A percentile compares a stretch with the other conserved stretches of the same genome.
phyloP scores from a whole-genome alignment of 306 rosid genomes.

The Geum urbanum region DNA sequence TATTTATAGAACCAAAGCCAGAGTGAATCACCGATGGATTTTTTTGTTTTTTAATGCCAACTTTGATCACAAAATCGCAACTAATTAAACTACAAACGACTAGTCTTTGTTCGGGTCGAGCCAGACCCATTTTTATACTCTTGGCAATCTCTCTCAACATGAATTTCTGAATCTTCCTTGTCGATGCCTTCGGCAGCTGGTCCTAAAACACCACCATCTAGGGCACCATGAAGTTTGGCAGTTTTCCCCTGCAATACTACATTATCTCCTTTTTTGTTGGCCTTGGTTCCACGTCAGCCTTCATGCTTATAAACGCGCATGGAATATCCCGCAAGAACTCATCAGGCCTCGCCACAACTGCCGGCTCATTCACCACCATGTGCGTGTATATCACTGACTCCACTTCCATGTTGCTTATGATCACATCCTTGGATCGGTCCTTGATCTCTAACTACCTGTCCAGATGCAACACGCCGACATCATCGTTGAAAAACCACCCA shows the following conservation, averaged over 20 bases:
- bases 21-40: no score
- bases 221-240: conserved; percentile 70
- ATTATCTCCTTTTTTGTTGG: conserved; percentile 47
- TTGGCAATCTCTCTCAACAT: conserved; percentile 43
- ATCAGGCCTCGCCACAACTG: conserved; percentile 61
- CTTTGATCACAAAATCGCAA: no score
- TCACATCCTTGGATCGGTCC: conserved; percentile 56
- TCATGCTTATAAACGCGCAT: conserved; percentile 53
- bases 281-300: conserved; percentile 9
- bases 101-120: not conserved
- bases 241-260: conserved; percentile 45
- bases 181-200: conserved; percentile 51
- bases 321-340: conserved; percentile 65
- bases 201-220: conserved; percentile 61
- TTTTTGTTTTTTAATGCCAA: no score
- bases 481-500: conserved; percentile 57
- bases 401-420: conserved; percentile 62
- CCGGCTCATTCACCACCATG: conserved; percentile 45
- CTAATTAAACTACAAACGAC: no score
- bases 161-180: conserved; percentile 62
- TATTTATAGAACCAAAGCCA: no score
- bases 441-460: conserved; percentile 62
- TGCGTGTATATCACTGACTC: conserved; percentile 45
- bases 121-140: no score
- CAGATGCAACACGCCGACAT: conserved; percentile 48